Base-by-base conservation (phyloP, 2,329 filamentous ascomycete species). In the Balansia obtecta region DNA sequence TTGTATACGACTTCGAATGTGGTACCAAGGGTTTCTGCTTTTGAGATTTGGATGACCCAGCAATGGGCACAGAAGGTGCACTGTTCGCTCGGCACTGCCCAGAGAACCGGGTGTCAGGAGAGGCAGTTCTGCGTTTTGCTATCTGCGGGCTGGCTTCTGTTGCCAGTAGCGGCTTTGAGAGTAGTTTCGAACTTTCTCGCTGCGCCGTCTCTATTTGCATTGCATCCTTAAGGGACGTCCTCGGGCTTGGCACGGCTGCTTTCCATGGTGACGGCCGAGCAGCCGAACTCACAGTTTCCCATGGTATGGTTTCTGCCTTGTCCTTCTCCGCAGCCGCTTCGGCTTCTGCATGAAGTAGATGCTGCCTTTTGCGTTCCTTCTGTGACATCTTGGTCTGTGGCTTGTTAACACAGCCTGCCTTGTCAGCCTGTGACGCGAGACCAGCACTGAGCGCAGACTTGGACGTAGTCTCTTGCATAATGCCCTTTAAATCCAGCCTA, bases 281-380 rank as follows among this genome's bases (percentile, higher is more conserved):
- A n/a, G 71, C 68, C 20, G 64, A 57, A 10, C 60, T 46, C 2
- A 62, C 61, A 27, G 68, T 68, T 49, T 74, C 71, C 71, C 76
- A 76, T 2, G 75, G 69, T 18, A 67, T 65, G n/a, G 54, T 53
- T 30, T 56, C 64, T 12, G 54, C 40, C 33, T 59, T 57, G 33
- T 62, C 61, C n/a, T 61, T 59, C 39, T 61, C 60, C 7, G 68
- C 66, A 8, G 70, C 65, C 33, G 65, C 67, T 52, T 74, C 68
- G 37, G 70, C 63, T 22, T 63, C 68, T 22, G 74, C 69, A 59
- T 86, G 80, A 54, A 80, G 75, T 59, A 88, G 84, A 58, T 88
- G 80, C 56, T 89, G 80, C 61, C 80, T 86, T 69, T 95, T 97
- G 20, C 89, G 82, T 64, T 96, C 90, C 61, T 93, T 95, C 59